These are phyloP conservation scores for Auricularia heimuer DNA, from an alignment of 768 basidiomycete species.

Conservation along the genomic window DNA sequence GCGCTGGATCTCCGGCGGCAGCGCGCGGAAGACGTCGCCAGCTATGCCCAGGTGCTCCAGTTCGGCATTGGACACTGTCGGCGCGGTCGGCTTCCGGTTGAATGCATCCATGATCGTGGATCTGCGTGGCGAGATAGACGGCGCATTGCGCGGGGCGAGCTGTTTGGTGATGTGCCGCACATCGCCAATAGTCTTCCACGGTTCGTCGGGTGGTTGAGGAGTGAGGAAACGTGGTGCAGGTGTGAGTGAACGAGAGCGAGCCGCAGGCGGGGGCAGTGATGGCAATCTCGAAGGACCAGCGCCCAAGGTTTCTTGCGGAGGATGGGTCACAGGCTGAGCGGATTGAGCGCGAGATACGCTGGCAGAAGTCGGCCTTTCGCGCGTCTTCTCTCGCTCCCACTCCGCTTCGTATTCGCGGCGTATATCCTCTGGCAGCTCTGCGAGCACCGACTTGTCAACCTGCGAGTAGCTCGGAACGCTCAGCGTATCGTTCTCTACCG, in stretches of 20 bases:
- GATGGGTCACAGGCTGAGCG: not conserved
- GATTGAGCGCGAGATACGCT: not conserved
- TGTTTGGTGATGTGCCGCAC: conserved; percentile 53
- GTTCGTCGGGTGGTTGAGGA: conserved; percentile 12
- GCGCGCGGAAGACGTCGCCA: conserved; percentile 50
- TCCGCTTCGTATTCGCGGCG: conserved; percentile 58
- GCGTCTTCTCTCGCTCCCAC: conserved; percentile 23
- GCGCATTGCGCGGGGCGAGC: conserved; percentile 45
- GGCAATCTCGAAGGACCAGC: conserved; percentile 1
- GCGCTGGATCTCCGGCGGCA: conserved; percentile 60
- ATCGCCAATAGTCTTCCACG: conserved; percentile 29
- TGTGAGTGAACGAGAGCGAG: conserved; percentile 16
- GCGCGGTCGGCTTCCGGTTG: conserved; percentile 19
- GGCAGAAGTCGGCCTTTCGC: not conserved
- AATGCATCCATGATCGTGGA: conserved; percentile 29
- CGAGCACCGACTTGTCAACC: conserved; percentile 59
- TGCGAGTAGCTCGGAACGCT: conserved; percentile 63
- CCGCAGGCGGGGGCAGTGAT: conserved; percentile 7
- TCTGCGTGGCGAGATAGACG: conserved; percentile 29
- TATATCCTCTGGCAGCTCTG: conserved; percentile 60
- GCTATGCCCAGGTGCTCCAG: conserved; percentile 62
- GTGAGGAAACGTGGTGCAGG: conserved; percentile 11
- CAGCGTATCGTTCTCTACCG: not conserved
- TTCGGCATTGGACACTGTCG: conserved; percentile 45
- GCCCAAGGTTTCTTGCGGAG: not conserved